Evolutionary conservation across 2,329 filamentous ascomycete species (phyloP), one percentile per base, ranked within the genome.

Genomic region (Fusarium sp.): DNA sequence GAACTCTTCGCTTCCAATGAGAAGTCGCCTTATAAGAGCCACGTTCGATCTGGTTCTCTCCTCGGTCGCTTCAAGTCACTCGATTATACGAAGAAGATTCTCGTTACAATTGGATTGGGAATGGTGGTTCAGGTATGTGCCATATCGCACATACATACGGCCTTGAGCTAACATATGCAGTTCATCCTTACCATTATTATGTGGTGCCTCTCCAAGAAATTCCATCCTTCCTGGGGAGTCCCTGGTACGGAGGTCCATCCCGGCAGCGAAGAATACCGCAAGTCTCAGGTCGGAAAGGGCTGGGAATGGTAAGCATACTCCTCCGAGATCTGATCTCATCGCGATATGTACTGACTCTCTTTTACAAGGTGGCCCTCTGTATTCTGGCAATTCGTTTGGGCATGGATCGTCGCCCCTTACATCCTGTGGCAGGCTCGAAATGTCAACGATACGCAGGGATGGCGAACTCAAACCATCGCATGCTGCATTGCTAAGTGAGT

Each of bases 401-500:
- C 88, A 17, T 91, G 87, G 85, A 77, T 89, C 46, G 85, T 89
- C 64, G 89, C 89, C 6, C 89, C 90, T 23, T 83, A 86, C 73
- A 83, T 91, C 67, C 84, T 92, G 7, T 91, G 87, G 85, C 85
- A 87, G 71, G 86, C 90, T 40, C 85, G 89, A 11, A 81, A 84
- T 26, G 88, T 92, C 71, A 84, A 84, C 33, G 90, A 92, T 75
- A 90, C 89, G 10, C 88, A 91, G 73, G 87, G 89, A 60, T 92
- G 90, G 90, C 84, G 89, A 14, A 75, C 86, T 9, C 90, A 92
- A 76, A 92, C 90, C 35, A 87, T 89, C 42, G 81, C 80, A 6
- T 87, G 84, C 78, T 83, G 82, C 67, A 70, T 86, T 52, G 81
- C 84, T 37, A 82, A 81, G 84, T 86, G 75, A 64, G 81, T 78